Percentiles rank a stretch among this genome's conserved stretches.
phyloP scores from a whole-genome alignment of 2,329 filamentous ascomycete species.

The Pseudocercospora fijiensis region DNA sequence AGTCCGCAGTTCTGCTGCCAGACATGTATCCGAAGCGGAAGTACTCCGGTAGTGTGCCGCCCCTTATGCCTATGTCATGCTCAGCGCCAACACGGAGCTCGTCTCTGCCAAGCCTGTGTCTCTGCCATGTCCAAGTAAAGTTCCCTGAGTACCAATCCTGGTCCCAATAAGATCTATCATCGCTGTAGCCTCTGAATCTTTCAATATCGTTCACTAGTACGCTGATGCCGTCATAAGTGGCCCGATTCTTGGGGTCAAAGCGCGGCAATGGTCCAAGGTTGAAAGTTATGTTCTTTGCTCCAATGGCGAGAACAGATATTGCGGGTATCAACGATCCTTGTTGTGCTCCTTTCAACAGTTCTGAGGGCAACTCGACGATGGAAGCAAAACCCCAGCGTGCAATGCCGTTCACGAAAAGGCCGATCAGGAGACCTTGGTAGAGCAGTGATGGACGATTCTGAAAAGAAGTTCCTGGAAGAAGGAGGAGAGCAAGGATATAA shows the following conservation, averaged over 20 bases:
- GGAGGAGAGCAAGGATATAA: conserved; percentile 82
- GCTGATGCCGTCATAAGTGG: conserved; percentile 68
- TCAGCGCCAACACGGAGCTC: conserved; percentile 11
- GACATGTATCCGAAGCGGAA: conserved; percentile 75
- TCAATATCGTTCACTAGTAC: conserved; percentile 85
- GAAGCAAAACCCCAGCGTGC: conserved; percentile 92
- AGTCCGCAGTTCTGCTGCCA: conserved; percentile 65
- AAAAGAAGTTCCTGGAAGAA: conserved; percentile 84
- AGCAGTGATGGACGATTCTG: conserved; percentile 81
- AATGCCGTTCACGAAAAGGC: conserved; percentile 90
- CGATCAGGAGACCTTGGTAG: conserved; percentile 86
- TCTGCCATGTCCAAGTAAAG: conserved; percentile 38
- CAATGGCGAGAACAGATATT: conserved; percentile 45
- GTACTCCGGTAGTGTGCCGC: conserved; percentile 59
- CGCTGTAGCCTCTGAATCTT: conserved; percentile 67
- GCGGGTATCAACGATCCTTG: conserved; percentile 60
- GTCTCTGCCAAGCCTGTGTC: conserved; percentile 27
- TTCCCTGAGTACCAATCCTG: conserved; percentile 30
- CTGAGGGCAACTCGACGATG: conserved; percentile 76
- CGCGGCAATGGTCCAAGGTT: conserved; percentile 48
- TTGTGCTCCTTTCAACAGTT: conserved; percentile 60
- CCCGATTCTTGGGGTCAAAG: conserved; percentile 43
- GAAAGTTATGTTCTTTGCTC: conserved; percentile 65
- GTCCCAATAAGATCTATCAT: conserved; percentile 53
- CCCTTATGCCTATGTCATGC: conserved; percentile 13